These are phyloP conservation scores for Byssochlamys sp. DNA, from an alignment of 2,329 filamentous ascomycete species.

Conservation along the genomic window DNA sequence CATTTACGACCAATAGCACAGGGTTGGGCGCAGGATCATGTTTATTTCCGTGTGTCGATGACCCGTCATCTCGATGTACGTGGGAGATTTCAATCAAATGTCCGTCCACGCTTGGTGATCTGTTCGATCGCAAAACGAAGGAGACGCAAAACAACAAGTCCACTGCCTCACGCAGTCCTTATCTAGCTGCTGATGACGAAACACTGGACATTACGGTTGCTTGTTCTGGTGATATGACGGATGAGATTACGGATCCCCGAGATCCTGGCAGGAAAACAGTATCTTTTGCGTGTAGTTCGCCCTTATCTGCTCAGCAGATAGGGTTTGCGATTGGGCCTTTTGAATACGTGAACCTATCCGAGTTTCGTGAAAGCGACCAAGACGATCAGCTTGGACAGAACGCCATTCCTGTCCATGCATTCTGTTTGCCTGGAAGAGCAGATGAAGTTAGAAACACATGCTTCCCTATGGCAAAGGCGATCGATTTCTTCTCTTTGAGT, in stretches of 20 bases:
- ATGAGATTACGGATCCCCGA: conserved; percentile 67
- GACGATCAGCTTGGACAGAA: conserved; percentile 83
- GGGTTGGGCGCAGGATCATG: conserved; percentile 71
- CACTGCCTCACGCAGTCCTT: conserved; percentile 18
- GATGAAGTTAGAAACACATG: conserved; percentile 82
- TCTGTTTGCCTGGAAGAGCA: conserved; percentile 73
- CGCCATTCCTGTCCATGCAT: conserved; percentile 79
- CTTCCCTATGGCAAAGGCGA: conserved; percentile 68
- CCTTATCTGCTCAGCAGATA: conserved; percentile 76
- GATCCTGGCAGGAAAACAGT: conserved; percentile 79
- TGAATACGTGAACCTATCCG: conserved; percentile 79
- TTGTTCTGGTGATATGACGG: conserved; percentile 78
- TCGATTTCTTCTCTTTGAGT: conserved; percentile 82
- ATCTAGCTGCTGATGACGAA: conserved; percentile 66
- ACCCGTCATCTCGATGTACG: conserved; percentile 66
- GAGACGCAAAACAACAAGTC: conserved; percentile 11
- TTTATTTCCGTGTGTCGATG: conserved; percentile 88
- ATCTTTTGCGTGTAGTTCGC: conserved; percentile 66
- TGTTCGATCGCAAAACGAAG: conserved; percentile 33
- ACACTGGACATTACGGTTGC: conserved; percentile 80
- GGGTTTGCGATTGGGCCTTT: conserved; percentile 93
- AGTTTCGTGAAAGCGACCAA: conserved; percentile 80
- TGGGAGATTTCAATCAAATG: conserved; percentile 86
- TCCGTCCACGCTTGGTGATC: conserved; percentile 77
- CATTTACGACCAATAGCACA: conserved; percentile 74